phyloP scores from a whole-genome alignment of 1,139 yeast genomes.

The Yamadazyma spencermartinsiae region DNA sequence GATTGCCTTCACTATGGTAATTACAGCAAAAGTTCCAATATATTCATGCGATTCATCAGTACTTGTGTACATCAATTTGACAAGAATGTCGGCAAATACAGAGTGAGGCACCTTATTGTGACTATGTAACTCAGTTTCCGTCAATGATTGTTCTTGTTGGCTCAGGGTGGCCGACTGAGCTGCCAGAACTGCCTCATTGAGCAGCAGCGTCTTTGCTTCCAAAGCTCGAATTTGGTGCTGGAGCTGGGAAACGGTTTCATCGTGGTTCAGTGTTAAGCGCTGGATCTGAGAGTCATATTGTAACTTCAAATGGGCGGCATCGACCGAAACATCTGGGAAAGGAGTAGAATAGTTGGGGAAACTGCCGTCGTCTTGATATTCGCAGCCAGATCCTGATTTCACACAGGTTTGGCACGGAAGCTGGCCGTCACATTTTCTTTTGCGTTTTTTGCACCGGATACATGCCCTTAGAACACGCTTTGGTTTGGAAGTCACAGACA shows the following conservation, averaged over 20 bases:
- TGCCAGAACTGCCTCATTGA: background rate
- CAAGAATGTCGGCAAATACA: slow-evolving; percentile 13
- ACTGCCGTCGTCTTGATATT: background rate
- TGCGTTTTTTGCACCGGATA: slow-evolving; percentile 13
- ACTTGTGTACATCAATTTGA: slow-evolving; percentile 12
- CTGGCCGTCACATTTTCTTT: slow-evolving; percentile 15
- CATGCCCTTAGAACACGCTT: slow-evolving; percentile 10
- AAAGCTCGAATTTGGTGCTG: background rate
- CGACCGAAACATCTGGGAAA: background rate
- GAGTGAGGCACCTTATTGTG: slow-evolving; percentile 4
- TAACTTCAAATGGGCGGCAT: background rate
- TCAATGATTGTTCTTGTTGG: background rate
- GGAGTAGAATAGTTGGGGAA: too few relatives aligned
- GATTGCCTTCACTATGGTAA: slow-evolving; percentile 16
- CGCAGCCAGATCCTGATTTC: slow-evolving; percentile 7
- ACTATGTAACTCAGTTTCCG: too few relatives aligned
- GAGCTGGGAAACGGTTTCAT: background rate
- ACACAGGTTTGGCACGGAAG: slow-evolving; percentile 11
- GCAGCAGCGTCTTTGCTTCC: background rate
- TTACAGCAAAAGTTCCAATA: slow-evolving; percentile 18
- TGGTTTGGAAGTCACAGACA: background rate
- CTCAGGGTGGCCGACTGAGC: background rate
- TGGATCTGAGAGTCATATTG: background rate
- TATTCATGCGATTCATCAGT: slow-evolving; percentile 13
- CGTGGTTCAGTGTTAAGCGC: background rate